Evolutionary conservation across 495 filamentous ascomycete species (phyloP).

Genomic region (Penicillium soppii): DNA sequence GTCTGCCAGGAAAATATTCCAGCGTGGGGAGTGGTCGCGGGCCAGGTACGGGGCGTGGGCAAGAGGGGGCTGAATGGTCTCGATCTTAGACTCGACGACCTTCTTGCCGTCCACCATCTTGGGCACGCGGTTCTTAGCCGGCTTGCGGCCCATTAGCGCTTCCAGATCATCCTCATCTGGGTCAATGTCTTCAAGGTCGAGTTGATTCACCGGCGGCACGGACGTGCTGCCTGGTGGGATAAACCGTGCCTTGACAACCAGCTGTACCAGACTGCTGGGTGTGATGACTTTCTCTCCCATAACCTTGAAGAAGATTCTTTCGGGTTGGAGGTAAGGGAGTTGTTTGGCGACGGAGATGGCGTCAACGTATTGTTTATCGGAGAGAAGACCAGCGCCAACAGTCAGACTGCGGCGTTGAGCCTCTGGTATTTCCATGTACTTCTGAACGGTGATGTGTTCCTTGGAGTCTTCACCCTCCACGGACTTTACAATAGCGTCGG

Average conservation of each 20-base stretch:
- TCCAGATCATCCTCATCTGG: conserved; percentile 91
- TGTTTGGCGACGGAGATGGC: conserved; percentile 76
- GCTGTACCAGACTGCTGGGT: conserved; percentile 87
- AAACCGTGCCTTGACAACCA: conserved; percentile 93
- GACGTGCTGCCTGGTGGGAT: conserved; percentile 78
- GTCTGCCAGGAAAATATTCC: conserved; percentile 93
- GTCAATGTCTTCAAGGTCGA: conserved; percentile 87
- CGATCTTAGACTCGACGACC: conserved; percentile 43
- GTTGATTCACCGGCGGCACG: conserved; percentile 68
- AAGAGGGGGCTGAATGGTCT: conserved; percentile 74
- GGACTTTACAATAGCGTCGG: conserved; percentile 66
- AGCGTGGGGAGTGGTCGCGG: conserved; percentile 82
- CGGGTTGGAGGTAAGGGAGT: conserved; percentile 78
- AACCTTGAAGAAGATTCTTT: conserved; percentile 98
- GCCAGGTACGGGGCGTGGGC: conserved; percentile 87
- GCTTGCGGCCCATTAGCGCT: conserved; percentile 77
- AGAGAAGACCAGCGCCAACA: conserved; percentile 66
- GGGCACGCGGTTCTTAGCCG: conserved; percentile 54
- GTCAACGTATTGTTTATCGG: conserved; percentile 70
- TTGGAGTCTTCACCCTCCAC: conserved; percentile 73
- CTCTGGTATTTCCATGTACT: conserved; percentile 82
- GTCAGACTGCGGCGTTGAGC: conserved; percentile 68
- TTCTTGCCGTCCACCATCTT: conserved; percentile 58
- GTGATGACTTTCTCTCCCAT: conserved; percentile 89
- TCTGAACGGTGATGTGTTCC: conserved; percentile 74